A percentile compares a stretch with the other conserved stretches of the same genome.
These are phyloP conservation scores for Heliocybe sulcata DNA, from an alignment of 1,284 basidiomycete species.

Conservation along the genomic window DNA sequence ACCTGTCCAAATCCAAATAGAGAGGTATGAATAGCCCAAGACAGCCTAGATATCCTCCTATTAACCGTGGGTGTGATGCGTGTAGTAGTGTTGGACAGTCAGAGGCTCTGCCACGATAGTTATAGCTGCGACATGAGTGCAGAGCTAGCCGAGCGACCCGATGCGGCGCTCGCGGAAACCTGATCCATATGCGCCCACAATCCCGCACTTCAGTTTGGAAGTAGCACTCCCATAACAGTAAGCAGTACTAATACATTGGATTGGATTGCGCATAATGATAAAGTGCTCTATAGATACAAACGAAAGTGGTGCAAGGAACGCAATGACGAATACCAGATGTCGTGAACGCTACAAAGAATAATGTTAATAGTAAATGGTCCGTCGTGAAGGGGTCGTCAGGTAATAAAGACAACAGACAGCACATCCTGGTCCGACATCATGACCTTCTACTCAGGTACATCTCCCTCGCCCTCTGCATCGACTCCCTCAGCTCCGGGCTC, in stretches of 20 bases:
- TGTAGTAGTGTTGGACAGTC: background rate
- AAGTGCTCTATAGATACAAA: constrained; percentile 6
- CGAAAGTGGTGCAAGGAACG: constrained; percentile 1
- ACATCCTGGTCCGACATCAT: constrained; percentile 5
- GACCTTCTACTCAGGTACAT: constrained; percentile 19
- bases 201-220: background rate
- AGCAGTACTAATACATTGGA: background rate
- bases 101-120: background rate
- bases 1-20: background rate
- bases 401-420: constrained; percentile 3
- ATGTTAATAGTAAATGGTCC: background rate
- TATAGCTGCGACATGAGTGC: background rate
- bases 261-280: background rate
- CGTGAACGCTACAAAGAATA: background rate
- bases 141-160: too few relatives aligned
- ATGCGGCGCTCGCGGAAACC: background rate
- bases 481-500: constrained; percentile 53
- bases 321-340: background rate
- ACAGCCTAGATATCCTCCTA: background rate
- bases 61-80: background rate
- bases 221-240: background rate
- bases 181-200: background rate
- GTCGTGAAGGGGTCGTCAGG: constrained; percentile 2
- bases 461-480: constrained; percentile 55
- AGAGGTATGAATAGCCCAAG: too few relatives aligned